A percentile compares a stretch with the other conserved stretches of the same genome.
phyloP scores from a whole-genome alignment of 1,284 basidiomycete genomes.

The Boletus mariae region DNA sequence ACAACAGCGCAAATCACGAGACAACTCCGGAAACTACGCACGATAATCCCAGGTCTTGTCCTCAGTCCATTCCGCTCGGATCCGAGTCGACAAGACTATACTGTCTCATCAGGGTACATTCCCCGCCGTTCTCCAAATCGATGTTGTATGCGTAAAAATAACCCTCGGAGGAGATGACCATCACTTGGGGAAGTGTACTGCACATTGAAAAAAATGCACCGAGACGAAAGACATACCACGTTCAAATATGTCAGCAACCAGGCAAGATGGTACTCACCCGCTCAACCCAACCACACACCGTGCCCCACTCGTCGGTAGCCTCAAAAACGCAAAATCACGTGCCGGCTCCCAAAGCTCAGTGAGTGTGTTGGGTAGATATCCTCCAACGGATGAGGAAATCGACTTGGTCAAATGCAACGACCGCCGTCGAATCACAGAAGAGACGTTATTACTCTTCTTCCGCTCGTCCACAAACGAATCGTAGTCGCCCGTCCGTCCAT shows the following conservation, averaged over 20 bases:
- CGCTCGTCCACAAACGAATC: conserved; percentile 73
- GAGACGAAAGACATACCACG: neutral
- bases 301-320: conserved; percentile 78
- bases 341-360: conserved; percentile 98
- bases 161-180: conserved; percentile 95
- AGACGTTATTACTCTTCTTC: conserved; percentile 53
- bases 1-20: neutral
- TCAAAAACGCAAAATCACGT: conserved; percentile 91
- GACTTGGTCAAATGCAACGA: conserved; percentile 79
- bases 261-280: conserved; percentile 51
- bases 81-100: conserved; percentile 57
- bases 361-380: conserved; percentile 86
- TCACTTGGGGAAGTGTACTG: conserved; percentile 92
- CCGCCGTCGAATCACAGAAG: conserved; percentile 64
- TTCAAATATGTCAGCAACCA: neutral
- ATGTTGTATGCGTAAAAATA: conserved; percentile 96
- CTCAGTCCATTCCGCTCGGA: conserved; percentile 29
- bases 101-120: conserved; percentile 93
- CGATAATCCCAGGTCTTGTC: neutral
- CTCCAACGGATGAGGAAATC: conserved; percentile 80
- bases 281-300: conserved; percentile 84
- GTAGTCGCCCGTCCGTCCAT: conserved; percentile 60
- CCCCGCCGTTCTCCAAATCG: conserved; percentile 94
- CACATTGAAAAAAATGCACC: neutral
- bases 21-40: neutral